Conservation (phyloP, 768 basidiomycete species). For the Tylopilus rubrobrunneus region DNA sequence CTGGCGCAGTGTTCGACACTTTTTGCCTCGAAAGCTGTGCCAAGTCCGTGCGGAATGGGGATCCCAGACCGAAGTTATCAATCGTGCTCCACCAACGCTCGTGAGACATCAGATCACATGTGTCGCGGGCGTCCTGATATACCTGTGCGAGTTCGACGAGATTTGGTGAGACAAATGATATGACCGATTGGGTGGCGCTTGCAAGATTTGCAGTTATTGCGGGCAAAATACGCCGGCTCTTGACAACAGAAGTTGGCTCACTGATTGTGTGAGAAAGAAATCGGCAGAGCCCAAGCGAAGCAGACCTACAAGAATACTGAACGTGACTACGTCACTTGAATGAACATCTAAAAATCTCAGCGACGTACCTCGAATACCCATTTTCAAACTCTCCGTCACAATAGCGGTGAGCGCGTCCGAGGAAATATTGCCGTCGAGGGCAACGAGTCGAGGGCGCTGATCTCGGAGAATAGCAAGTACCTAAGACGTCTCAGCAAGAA, state of each 20-base stretch:
- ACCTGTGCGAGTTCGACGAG: constrained; percentile 67
- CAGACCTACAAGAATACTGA: constrained; percentile 71
- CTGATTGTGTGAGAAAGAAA: constrained; percentile 36
- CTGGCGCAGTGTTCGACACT: constrained; percentile 38
- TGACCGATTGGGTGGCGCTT: constrained; percentile 36
- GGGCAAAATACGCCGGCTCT: constrained; percentile 67
- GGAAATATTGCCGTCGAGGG: constrained; percentile 74
- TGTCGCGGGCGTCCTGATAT: constrained; percentile 46
- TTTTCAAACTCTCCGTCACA: constrained; percentile 46
- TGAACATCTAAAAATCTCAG: background rate
- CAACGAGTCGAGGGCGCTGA: constrained; percentile 55
- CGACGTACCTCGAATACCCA: constrained; percentile 51
- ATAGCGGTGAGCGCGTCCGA: constrained; percentile 48
- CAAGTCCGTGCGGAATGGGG: constrained; percentile 63
- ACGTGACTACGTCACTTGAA: constrained; percentile 3
- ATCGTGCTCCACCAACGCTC: constrained; percentile 62
- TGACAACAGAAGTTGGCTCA: constrained; percentile 91
- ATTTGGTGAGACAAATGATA: constrained; percentile 84
- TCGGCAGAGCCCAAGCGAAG: constrained; percentile 3
- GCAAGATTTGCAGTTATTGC: constrained; percentile 46
- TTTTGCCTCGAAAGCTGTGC: constrained; percentile 51
- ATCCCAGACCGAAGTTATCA: constrained; percentile 61
- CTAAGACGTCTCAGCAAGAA: constrained; percentile 33
- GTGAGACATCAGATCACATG: constrained; percentile 49
- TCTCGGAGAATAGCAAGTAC: constrained; percentile 45